Evolutionary conservation across 345 rosid species (phyloP), one percentile per base, ranked within the genome.

Genomic region (Aurinia saxatilis): DNA sequence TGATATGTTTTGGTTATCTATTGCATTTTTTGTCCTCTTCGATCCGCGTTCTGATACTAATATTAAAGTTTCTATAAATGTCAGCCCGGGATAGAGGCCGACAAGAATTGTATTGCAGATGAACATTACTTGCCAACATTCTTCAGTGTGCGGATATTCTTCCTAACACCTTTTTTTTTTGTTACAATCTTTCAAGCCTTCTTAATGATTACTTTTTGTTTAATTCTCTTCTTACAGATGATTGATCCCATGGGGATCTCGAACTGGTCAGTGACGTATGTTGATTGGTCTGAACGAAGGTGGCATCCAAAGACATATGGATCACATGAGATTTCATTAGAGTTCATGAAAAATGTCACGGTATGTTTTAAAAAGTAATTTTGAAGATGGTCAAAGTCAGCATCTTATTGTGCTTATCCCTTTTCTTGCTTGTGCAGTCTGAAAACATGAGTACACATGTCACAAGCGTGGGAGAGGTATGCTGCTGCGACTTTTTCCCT

Each of bases 281-380:
- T 93, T 56, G 99, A 93, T 77, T 93, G 99, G 97, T 93, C 96
- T 11, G 99, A 93, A 78, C 79, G 90, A 73, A 93, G 89, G 69
- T 93, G 97, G 99, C 97, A 93, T 77, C 97, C 99, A 23, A 93
- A 86, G 75, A 84, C 89, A 3, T 84, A 82, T 59, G 79, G 64
- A 62, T 75, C 79, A 49, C 55, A 66, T 11, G 97, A 93, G 54
- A 52, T 87, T 36, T 78, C 80, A 2, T 66, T 73, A 2, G 88
- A 77, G 25, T 86, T 90, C 55, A 45, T 93, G 66, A 84, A 60
- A 80, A 90, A 90, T 61, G 78, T 93, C 36, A 84, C 92, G 77
- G 97, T 93, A 80, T 45, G 58, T 54, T 38, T 37, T 18, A 18
- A 30, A 38, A 50, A 27, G 4, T 8, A 36, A 14, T 45, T 41